Percentiles rank a stretch among this genome's conserved stretches.
These are phyloP conservation scores for Trichosporon asahii DNA, from an alignment of 1,284 basidiomycete genomes.

Conservation along the genomic window DNA sequence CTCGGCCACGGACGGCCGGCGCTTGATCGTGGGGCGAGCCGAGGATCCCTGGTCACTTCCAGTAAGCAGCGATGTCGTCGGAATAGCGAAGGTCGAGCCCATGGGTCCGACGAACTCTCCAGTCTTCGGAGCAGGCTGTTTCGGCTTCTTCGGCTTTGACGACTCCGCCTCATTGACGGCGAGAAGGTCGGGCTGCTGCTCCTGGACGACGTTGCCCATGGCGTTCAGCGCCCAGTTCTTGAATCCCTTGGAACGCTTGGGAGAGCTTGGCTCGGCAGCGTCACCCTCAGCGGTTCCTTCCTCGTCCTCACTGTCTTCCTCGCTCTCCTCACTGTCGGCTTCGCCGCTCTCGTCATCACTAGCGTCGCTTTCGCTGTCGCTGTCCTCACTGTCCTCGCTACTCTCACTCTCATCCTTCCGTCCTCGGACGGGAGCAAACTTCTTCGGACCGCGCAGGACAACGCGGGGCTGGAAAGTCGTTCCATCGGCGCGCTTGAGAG, in stretches of 20 bases:
- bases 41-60: constrained; percentile 20
- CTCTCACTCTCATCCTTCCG: constrained; percentile 22
- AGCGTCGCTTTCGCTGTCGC: constrained; percentile 26
- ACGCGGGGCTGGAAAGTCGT: constrained; percentile 34
- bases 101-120: constrained; percentile 48
- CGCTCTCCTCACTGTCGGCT: constrained; percentile 21
- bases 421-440: constrained; percentile 23
- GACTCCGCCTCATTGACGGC: constrained; percentile 19
- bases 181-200: constrained; percentile 25
- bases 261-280: not conserved
- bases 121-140: constrained; percentile 24
- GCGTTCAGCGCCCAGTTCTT: constrained; percentile 82
- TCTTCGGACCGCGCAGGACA: constrained; percentile 29
- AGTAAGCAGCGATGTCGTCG: constrained; percentile 43
- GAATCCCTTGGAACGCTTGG: constrained; percentile 59
- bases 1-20: constrained; percentile 72
- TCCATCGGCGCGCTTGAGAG: constrained; percentile 30
- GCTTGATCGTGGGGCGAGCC: constrained; percentile 63
- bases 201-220: constrained; percentile 31
- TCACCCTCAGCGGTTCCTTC: constrained; percentile 32
- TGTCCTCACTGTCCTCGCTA: constrained; percentile 30
- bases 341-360: constrained; percentile 31
- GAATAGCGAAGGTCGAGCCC: constrained; percentile 42
- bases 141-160: constrained; percentile 22
- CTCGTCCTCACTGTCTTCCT: constrained; percentile 22